Evolutionary conservation across 2,329 filamentous ascomycete species (phyloP), one percentile per base, ranked within the genome.

Genomic region (Zasmidium cellare): DNA sequence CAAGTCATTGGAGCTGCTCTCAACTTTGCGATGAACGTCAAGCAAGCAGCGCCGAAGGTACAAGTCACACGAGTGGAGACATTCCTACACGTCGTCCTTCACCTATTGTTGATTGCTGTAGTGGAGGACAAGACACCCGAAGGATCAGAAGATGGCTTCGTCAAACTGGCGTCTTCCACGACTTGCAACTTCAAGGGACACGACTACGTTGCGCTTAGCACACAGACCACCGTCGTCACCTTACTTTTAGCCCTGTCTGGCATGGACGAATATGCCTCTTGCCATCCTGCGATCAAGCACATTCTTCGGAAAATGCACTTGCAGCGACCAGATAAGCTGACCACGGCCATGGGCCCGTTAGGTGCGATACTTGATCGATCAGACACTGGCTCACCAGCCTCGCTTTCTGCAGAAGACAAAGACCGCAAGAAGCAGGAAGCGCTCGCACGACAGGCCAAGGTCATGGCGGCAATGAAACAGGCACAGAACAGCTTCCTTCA

Each of bases 381-480:
- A 62, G 89, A 90, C 64, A 92, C 90, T 3, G 87, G 87, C 3
- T 94, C 91, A 1, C 91, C 92, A n/a, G 89, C 89, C 14, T 84
- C 60, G 78, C 80, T 79, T 56, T 80, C 82, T 3, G 68, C 76
- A 5, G 85, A 81, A 38, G 87, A 90, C 58, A 88, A 88, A 64
- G 90, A 93, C 69, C 84, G 86, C 60, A 96, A 93, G 79, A 99
- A 97, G 80, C 89, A 90, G 74, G 90, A 93, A 53, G 94, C 94
- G 0, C 77, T 92, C 44, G 93, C 92, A 67, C 86, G 94, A 20
- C 92, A 97, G 74, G 92, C 92, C 1, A 89, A 87, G 69, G 91
- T 99, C 28, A 97, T 99, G 92, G 94, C 92, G 1, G 92, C 97
- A 71, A 97, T 99, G 76, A 94, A 97, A 72, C 89, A 96, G 71